Conservation (phyloP, 116 monocot genomes). For the Dioscorea cayenensis region DNA sequence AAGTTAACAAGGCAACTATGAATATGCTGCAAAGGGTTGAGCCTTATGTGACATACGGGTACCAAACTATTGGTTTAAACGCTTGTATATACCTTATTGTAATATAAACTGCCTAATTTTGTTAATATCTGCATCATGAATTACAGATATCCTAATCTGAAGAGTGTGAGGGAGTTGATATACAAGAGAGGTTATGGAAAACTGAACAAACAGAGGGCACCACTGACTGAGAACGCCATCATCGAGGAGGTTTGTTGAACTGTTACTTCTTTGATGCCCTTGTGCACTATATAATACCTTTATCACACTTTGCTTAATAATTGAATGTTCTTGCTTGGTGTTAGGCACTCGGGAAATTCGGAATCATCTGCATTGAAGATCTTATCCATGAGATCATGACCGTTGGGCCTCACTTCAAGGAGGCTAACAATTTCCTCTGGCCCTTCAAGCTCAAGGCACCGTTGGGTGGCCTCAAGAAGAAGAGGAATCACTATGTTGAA, state of each 20-base stretch:
- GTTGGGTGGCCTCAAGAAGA: conserved; percentile 85
- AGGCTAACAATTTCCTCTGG: conserved; percentile 95
- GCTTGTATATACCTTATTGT: background rate
- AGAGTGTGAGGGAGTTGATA: conserved; percentile 81
- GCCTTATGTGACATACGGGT: conserved; percentile 96
- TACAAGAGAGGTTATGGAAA: conserved; percentile 96
- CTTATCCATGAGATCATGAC: conserved; percentile 87
- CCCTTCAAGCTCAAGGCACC: conserved; percentile 93
- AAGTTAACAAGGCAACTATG: conserved; percentile 88
- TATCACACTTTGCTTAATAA: background rate
- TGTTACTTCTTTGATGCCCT: background rate
- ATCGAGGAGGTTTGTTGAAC: conserved; percentile 62
- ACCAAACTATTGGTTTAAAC: background rate
- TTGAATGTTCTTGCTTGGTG: background rate
- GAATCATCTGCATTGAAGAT: conserved; percentile 81
- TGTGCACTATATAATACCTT: background rate
- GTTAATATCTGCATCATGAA: background rate
- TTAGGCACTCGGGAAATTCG: conserved; percentile 60
- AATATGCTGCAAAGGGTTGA: conserved; percentile 91
- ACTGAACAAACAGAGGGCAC: conserved; percentile 79
- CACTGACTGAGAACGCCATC: conserved; percentile 67
- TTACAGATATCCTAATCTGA: conserved; percentile 72
- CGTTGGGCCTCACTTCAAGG: conserved; percentile 89
- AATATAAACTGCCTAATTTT: background rate
- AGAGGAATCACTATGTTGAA: conserved; percentile 96